Conservation (phyloP, 305 asterid genomes). For the Fraxinus albicans region DNA sequence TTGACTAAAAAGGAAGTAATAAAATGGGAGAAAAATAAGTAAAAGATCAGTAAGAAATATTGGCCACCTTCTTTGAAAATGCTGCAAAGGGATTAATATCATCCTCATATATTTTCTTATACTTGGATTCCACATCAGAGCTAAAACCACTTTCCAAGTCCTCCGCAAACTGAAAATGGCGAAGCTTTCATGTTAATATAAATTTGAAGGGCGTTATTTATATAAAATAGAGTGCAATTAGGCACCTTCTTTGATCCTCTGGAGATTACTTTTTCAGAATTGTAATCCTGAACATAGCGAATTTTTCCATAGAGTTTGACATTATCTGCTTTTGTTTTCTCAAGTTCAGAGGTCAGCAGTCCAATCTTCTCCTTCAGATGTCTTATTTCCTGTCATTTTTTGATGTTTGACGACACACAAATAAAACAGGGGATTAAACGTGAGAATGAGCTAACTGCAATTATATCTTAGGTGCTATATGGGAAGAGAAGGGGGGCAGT, state of each 20-base stretch:
- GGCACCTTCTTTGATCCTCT: conserved; percentile 96
- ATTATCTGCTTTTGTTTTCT: conserved; percentile 94
- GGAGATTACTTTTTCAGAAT: conserved; percentile 90
- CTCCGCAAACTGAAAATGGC: conserved; percentile 71
- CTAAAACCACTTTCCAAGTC: conserved; percentile 93
- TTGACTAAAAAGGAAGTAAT: conserved; percentile 17
- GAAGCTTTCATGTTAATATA: conserved; percentile 25
- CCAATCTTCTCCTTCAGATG: conserved; percentile 92
- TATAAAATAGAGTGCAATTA: conserved; percentile 27
- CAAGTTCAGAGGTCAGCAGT: conserved; percentile 75
- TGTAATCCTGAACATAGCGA: conserved; percentile 98
- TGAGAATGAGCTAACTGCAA: conserved; percentile 12
- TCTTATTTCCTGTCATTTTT: conserved; percentile 75
- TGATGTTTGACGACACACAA: conserved; percentile 22
- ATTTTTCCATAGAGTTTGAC: conserved; percentile 97
- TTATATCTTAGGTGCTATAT: conserved; percentile 5
- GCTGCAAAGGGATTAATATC: conserved; percentile 99
- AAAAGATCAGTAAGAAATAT: conserved; percentile 18
- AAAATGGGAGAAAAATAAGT: conserved; percentile 13
- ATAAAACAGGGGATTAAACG: conserved; percentile 23
- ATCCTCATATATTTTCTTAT: conserved; percentile 96
- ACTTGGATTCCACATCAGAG: conserved; percentile 98
- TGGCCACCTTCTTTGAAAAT: conserved; percentile 77
- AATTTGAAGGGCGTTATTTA: conserved; percentile 15
- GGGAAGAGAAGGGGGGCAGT: neutral